Evolutionary conservation across 345 rosid species (phyloP).

Genomic region (Toxicodendron radicans): DNA sequence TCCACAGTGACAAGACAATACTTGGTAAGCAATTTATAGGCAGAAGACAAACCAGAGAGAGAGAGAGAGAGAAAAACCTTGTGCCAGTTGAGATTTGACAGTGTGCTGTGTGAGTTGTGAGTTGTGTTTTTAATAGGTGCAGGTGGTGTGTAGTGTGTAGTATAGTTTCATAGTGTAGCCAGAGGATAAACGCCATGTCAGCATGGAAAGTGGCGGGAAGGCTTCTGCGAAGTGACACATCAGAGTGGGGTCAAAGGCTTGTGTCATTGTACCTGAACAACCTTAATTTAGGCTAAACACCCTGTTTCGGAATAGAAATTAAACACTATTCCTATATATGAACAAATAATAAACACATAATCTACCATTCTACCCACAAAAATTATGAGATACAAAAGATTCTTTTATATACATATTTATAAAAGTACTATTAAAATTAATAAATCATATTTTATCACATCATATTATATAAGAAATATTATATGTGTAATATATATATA

Average conservation of each 20-base stretch:
- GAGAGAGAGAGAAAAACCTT: neutral
- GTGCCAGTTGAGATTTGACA: slow-evolving; percentile 3
- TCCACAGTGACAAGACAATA: neutral
- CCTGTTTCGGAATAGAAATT: neutral
- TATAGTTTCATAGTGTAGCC: neutral
- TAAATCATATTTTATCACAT: no score
- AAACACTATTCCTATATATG: no score
- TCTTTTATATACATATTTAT: no score
- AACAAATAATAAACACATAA: no score
- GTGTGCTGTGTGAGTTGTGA: neutral
- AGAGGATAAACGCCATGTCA: neutral
- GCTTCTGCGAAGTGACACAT: neutral
- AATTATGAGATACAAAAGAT: no score
- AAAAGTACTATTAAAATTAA: no score
- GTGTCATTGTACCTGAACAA: neutral
- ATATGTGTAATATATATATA: no score
- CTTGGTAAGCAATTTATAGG: neutral
- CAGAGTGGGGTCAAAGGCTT: neutral
- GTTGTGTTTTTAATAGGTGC: slow-evolving; percentile 1
- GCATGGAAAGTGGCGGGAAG: neutral
- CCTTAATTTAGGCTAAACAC: neutral
- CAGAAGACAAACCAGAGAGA: neutral
- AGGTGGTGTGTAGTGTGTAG: neutral
- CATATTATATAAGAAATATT: no score
- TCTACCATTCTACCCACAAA: no score